A percentile compares a stretch with the other conserved stretches of the same genome.
Conservation (phyloP, 352 stramenopile species). For the Phytophthora tentaculata region DNA sequence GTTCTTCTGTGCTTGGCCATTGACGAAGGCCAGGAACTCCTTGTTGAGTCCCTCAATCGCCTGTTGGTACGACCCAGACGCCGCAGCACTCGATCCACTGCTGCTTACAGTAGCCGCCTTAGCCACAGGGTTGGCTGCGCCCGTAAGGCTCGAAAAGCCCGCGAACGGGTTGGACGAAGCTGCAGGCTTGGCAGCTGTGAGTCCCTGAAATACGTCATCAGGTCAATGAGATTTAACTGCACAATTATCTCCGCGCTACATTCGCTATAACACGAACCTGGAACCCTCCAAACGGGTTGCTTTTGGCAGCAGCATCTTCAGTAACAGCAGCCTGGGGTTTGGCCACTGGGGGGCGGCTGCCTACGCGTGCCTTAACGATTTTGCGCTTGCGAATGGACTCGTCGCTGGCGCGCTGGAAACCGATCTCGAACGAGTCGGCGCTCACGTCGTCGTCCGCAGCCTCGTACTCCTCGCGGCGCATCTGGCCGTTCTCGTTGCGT, state of each 20-base stretch:
- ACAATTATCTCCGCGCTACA: not conserved
- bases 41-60: conserved; percentile 87
- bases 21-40: conserved; percentile 80
- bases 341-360: conserved; percentile 24
- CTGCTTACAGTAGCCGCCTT: conserved; percentile 8
- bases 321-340: conserved; percentile 22
- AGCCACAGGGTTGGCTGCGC: conserved; percentile 6
- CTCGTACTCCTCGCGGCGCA: conserved; percentile 88
- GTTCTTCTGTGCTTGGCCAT: conserved; percentile 67
- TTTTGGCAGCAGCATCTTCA: conserved; percentile 14
- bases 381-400: conserved; percentile 73
- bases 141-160: conserved; percentile 64
- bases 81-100: conserved; percentile 9
- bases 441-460: conserved; percentile 50
- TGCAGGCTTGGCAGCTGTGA: conserved; percentile 34
- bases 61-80: conserved; percentile 58
- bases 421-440: conserved; percentile 57
- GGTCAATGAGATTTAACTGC: conserved; percentile 1
- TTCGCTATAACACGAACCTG: conserved; percentile 27
- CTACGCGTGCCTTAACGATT: conserved; percentile 76
- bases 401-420: conserved; percentile 78
- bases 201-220: conserved; percentile 27
- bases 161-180: conserved; percentile 62
- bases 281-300: conserved; percentile 59
- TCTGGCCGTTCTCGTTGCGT: conserved; percentile 85